Base-by-base conservation (phyloP, 73 alveolate genomes). In the Paramecium primaurelia region DNA sequence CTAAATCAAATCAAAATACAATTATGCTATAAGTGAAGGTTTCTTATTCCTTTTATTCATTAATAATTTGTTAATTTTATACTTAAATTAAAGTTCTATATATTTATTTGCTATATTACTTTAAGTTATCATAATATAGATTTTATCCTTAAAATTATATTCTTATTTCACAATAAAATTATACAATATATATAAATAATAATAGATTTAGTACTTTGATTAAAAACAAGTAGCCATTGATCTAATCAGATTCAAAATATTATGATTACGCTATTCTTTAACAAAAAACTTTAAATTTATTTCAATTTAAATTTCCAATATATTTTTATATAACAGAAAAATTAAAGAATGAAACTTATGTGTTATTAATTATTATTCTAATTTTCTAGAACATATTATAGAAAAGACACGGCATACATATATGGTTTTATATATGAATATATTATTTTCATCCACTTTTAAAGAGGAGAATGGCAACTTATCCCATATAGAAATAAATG, bases 401-500 rank as follows among this genome's bases (percentile, higher is more conserved):
- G 69, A 54, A 54, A 54, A 54, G 34, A 54, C 69, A 54, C 14
- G 69, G 32, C 22, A 18, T 54, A 22, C 14, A 54, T 54, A 54
- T 54, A 16, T 54, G 69, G 69, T 25, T 54, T 54, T 18, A 54
- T 54, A 54, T 54, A 54, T 18, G 28, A 54, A 54, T 54, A 16
- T 54, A 54, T 54, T 16, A 64, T 64, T 28, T 32, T 64, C 84
- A 64, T 64, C 84, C 84, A 64, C 84, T 64, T 95, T 96, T 96
- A 95, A 96, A 96, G 88, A 96, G 94, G 92, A 96, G 96, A 32
- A 96, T 93, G 83, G 99, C 99, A 60, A 97, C 99, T 77, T 95
- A 97, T 51, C 99, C 99, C 93, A 98, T 92, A 94, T 98, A 98
- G 97, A 98, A 98, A 94, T 98, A 98, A 95, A 98, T 98, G 97